Conservation (phyloP, 495 filamentous ascomycete species). For the Terfezia boudieri region DNA sequence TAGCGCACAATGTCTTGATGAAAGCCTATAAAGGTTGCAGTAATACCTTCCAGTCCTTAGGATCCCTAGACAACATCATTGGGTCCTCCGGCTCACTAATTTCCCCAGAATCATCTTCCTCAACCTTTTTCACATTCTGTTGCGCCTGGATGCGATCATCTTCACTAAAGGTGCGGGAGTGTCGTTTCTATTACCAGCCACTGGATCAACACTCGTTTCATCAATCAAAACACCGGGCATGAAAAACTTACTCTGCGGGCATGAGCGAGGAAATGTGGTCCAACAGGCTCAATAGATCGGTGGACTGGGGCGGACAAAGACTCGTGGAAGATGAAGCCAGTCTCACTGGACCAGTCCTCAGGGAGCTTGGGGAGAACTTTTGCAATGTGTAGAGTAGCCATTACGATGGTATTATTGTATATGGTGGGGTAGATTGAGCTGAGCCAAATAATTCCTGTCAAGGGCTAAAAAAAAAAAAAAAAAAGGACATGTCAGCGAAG, state of each 20-base stretch:
- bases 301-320: slow-evolving; percentile 14
- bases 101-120: slow-evolving; percentile 71
- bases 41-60: slow-evolving; percentile 96
- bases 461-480: no score
- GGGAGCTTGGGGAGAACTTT: slow-evolving; percentile 52
- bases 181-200: slow-evolving; percentile 37
- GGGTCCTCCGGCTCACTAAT: slow-evolving; percentile 84
- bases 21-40: not conserved
- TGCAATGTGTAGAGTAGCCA: slow-evolving; percentile 9
- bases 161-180: slow-evolving; percentile 94
- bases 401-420: slow-evolving; percentile 1
- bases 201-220: not conserved
- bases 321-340: slow-evolving; percentile 55
- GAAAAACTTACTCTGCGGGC: slow-evolving; percentile 49
- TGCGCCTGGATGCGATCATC: slow-evolving; percentile 93
- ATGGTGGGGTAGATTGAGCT: no score
- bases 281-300: slow-evolving; percentile 55
- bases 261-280: slow-evolving; percentile 92
- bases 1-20: slow-evolving; percentile 1
- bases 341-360: slow-evolving; percentile 64
- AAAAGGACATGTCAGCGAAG: no score
- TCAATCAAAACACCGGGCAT: not conserved
- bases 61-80: slow-evolving; percentile 71
- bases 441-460: no score
- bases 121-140: slow-evolving; percentile 75